These are phyloP conservation scores for Salinomyces thailandicus DNA, from an alignment of 2,329 filamentous ascomycete species.

Conservation along the genomic window DNA sequence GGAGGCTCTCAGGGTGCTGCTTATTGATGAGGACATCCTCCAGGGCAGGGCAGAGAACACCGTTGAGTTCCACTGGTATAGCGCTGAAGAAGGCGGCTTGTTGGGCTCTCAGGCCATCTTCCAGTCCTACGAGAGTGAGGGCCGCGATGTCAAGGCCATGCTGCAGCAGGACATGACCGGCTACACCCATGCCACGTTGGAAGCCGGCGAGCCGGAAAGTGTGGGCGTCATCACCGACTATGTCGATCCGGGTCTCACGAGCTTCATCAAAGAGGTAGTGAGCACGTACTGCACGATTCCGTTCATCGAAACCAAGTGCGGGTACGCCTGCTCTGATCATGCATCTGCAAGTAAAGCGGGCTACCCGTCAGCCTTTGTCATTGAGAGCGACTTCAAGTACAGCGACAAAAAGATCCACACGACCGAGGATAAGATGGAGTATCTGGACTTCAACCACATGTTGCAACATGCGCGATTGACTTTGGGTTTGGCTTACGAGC, in stretches of 20 bases:
- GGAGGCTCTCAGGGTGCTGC: slow-evolving; percentile 73
- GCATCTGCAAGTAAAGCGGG: slow-evolving; percentile 63
- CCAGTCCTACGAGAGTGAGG: slow-evolving; percentile 60
- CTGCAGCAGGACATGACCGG: slow-evolving; percentile 98
- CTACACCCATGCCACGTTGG: slow-evolving; percentile 70
- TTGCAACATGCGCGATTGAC: slow-evolving; percentile 80
- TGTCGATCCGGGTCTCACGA: slow-evolving; percentile 70
- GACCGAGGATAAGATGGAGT: slow-evolving; percentile 59
- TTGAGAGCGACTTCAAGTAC: slow-evolving; percentile 59
- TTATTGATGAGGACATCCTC: slow-evolving; percentile 57
- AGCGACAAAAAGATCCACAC: slow-evolving; percentile 59
- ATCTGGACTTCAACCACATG: slow-evolving; percentile 79
- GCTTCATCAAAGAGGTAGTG: slow-evolving; percentile 84
- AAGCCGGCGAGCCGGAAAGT: slow-evolving; percentile 70
- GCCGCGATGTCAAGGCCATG: slow-evolving; percentile 82
- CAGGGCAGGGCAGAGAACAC: slow-evolving; percentile 67
- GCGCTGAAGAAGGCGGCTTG: slow-evolving; percentile 77
- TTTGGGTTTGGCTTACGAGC: slow-evolving; percentile 70
- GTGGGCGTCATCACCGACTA: slow-evolving; percentile 91
- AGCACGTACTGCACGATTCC: slow-evolving; percentile 81
- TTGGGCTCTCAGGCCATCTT: slow-evolving; percentile 88
- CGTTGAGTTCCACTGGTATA: slow-evolving; percentile 95
- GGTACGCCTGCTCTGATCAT: slow-evolving; percentile 73
- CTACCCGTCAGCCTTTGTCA: slow-evolving; percentile 66
- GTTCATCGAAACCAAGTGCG: slow-evolving; percentile 78